Base-by-base conservation (phyloP, 73 alveolate species). In the Symbiodinium natans region DNA sequence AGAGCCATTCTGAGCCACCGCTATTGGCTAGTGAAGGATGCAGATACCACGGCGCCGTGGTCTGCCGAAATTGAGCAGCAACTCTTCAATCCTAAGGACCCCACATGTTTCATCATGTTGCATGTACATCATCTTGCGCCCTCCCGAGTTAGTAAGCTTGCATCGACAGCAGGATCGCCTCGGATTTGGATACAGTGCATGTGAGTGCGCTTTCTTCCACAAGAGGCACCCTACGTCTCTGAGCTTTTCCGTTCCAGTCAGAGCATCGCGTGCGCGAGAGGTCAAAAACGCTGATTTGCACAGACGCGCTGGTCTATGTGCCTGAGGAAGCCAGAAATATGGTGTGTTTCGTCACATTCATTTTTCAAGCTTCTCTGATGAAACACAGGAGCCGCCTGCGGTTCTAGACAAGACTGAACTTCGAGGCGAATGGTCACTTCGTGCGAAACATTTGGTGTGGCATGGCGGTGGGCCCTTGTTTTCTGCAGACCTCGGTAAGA, bases 141-240 rank as follows among this genome's bases (percentile, higher is more conserved):
- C 80, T n/a, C 27, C 17, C 33, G 33, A 29, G 15, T 25, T 36
- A 29, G 80, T 9, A 63, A 63, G 36, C 59, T 27, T 39, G 34
- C 38, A 38, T 38, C 90, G 25, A 15, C 43, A 39, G 25, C 98
- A 92, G 92, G 92, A 92, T 31, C 97, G 88, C 10, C 77, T 92
- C 42, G 98, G 98, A 19, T 34, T 92, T 46, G 98, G 92, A 19
- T 92, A 92, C 83, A 92, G 98, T 38, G 98, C 92, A 9, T 31
- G 83, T 8, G 98, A 92, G 83, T 92, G 98, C 41, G 98, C 98
- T 77, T 92, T 92, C 83, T 92, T 77, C 84, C 98, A 92, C 92
- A 42, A 41, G 41, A 75, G 98, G 98, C 43, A 41, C 15, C 29
- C 74, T 1, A 19, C 39, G 6, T 19, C 36, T n/a, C 13, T 46